A percentile compares a stretch with the other conserved stretches of the same genome.
phyloP scores from a whole-genome alignment of 352 stramenopile genomes.

The Pseudoperonospora humuli region DNA sequence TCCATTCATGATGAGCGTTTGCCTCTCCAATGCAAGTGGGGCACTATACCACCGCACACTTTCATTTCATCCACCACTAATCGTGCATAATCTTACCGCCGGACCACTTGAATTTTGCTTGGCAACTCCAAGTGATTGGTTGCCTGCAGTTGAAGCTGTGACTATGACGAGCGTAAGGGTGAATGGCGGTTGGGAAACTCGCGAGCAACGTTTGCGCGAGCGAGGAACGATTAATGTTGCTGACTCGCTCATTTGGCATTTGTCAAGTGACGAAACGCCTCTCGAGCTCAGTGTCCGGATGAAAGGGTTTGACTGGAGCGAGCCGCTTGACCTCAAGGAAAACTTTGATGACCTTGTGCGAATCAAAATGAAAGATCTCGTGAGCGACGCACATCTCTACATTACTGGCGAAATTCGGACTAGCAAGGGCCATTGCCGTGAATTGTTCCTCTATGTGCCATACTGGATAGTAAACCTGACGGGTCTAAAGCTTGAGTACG shows the following conservation, averaged over 20 bases:
- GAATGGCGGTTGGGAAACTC: constrained; percentile 64
- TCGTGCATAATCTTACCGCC: constrained; percentile 76
- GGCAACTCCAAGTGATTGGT: constrained; percentile 65
- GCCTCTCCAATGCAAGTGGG: constrained; percentile 40
- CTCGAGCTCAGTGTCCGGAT: constrained; percentile 73
- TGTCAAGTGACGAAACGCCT: constrained; percentile 69
- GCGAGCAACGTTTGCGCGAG: constrained; percentile 67
- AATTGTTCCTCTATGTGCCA: constrained; percentile 77
- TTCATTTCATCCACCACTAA: constrained; percentile 66
- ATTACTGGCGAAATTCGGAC: constrained; percentile 56
- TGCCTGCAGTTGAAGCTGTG: constrained; percentile 33
- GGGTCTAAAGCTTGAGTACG: constrained; percentile 74
- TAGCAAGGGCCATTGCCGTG: constrained; percentile 45
- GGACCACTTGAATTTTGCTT: constrained; percentile 66
- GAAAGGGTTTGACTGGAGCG: constrained; percentile 84
- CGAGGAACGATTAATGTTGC: constrained; percentile 69
- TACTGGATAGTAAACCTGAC: constrained; percentile 88
- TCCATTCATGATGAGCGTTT: constrained; percentile 74
- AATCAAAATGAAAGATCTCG: constrained; percentile 74
- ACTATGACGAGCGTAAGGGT: constrained; percentile 27
- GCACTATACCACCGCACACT: constrained; percentile 67
- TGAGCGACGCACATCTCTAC: constrained; percentile 65
- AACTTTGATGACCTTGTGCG: constrained; percentile 46
- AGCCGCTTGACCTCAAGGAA: constrained; percentile 45
- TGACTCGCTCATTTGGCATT: constrained; percentile 76